Evolutionary conservation across 768 basidiomycete species (phyloP).

Genomic region (Coprinopsis strossmayeri): DNA sequence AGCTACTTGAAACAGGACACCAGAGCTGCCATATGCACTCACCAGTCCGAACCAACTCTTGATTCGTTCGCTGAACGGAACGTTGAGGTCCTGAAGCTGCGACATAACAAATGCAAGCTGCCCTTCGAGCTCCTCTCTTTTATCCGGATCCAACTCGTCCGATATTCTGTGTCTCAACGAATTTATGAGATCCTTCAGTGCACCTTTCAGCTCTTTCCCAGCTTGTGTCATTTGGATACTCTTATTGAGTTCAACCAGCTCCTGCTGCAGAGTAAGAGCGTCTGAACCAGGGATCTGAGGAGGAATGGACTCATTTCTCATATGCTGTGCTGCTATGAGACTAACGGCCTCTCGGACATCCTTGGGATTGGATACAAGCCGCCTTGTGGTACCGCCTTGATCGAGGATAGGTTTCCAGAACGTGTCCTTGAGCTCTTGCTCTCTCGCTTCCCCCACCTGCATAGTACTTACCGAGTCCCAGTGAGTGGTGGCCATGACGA

Average conservation of each 20-base stretch:
- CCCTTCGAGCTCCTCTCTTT: background rate
- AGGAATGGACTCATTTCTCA: background rate
- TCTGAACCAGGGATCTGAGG: background rate
- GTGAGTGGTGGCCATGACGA: constrained; percentile 12
- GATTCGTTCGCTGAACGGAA: constrained; percentile 3
- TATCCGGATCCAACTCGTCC: background rate
- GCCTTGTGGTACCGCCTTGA: constrained; percentile 1
- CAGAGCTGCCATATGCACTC: background rate
- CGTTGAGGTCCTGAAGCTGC: background rate
- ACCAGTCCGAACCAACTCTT: constrained; percentile 2
- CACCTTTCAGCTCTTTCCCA: constrained; percentile 15
- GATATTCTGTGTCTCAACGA: constrained; percentile 14
- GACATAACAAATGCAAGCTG: background rate
- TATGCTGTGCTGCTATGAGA: background rate
- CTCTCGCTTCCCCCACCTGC: constrained; percentile 8
- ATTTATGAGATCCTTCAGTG: constrained; percentile 20
- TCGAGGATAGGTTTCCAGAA: constrained; percentile 15
- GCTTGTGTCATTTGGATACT: constrained; percentile 20
- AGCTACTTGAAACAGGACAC: too few relatives aligned
- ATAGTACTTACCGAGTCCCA: constrained; percentile 2
- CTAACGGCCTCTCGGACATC: background rate
- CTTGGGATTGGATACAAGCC: background rate
- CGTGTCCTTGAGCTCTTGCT: constrained; percentile 11
- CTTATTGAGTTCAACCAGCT: constrained; percentile 17
- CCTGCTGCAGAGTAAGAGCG: constrained; percentile 15